Conservation (phyloP, 1,284 basidiomycete species). For the Trichosporon coremiiforme region DNA sequence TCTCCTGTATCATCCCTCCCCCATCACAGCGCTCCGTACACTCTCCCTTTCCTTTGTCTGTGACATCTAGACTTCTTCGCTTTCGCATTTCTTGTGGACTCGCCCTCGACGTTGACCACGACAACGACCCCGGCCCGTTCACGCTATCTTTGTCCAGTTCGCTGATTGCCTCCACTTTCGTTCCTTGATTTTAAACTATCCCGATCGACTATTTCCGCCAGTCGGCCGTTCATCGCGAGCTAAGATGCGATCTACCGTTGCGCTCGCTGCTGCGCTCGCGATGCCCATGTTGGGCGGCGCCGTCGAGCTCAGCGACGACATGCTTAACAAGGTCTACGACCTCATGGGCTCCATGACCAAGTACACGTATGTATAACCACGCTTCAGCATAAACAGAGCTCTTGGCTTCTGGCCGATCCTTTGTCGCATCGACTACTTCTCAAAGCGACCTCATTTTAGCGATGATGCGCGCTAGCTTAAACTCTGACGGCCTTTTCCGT, state of each 20-base stretch:
- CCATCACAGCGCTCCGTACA: background rate
- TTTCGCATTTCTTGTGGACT: background rate
- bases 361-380: slow-evolving; percentile 17
- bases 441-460: background rate
- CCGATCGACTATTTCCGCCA: slow-evolving; percentile 7
- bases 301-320: slow-evolving; percentile 21
- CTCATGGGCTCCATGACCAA: slow-evolving; percentile 38
- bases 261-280: slow-evolving; percentile 13
- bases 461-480: background rate
- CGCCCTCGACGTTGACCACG: background rate
- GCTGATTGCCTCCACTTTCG: background rate
- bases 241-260: slow-evolving; percentile 3
- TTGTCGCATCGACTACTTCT: background rate
- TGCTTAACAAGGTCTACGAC: slow-evolving; percentile 36
- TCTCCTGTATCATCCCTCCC: background rate
- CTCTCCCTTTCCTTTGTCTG: background rate
- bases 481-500: background rate
- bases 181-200: slow-evolving; percentile 11
- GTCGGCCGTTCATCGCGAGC: background rate
- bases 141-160: background rate
- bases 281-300: slow-evolving; percentile 17
- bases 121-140: background rate
- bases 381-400: background rate
- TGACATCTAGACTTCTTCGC: background rate
- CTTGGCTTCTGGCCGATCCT: background rate